phyloP scores from a whole-genome alignment of 2,329 filamentous ascomycete species.

The Calonectria pseudoreteaudii region DNA sequence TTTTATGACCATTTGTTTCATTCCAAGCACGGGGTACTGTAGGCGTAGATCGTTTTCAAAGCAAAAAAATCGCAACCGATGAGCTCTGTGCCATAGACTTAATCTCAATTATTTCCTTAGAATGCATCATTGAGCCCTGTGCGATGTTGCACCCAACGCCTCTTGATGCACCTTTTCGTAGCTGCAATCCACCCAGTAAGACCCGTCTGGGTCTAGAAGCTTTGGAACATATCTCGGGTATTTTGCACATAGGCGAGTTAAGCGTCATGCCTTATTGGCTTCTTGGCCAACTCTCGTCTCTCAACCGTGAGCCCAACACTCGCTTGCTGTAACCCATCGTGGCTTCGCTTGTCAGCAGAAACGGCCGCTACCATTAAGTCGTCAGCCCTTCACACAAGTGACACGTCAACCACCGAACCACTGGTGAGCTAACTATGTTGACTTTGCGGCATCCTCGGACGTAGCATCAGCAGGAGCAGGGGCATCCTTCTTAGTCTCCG shows the following conservation, averaged over 20 bases:
- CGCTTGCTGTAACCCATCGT: conserved; percentile 3
- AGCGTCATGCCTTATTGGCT: conserved; percentile 9
- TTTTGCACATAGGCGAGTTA: conserved; percentile 12
- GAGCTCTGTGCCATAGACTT: background rate
- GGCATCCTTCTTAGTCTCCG: conserved; percentile 34
- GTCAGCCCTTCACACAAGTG: conserved; percentile 23
- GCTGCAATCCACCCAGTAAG: conserved; percentile 1
- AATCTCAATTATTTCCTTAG: background rate
- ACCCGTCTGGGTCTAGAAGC: background rate
- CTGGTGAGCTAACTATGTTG: conserved; percentile 31
- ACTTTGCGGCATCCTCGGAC: conserved; percentile 30
- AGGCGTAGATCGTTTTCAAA: background rate
- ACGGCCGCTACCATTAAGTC: conserved; percentile 17
- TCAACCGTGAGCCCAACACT: conserved; percentile 10
- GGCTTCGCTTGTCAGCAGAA: conserved; percentile 21
- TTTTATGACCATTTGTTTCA: background rate
- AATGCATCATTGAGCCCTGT: background rate
- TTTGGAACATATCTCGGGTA: background rate
- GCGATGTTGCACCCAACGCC: conserved; percentile 1
- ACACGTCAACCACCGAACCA: conserved; percentile 21
- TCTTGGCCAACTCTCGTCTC: background rate
- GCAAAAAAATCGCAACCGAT: background rate
- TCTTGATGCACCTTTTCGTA: conserved; percentile 5
- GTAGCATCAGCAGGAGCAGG: conserved; percentile 3
- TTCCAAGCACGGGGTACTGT: background rate